These are phyloP conservation scores for Pestalotiopsis sp. DNA, from an alignment of 2,329 filamentous ascomycete species.

Conservation along the genomic window DNA sequence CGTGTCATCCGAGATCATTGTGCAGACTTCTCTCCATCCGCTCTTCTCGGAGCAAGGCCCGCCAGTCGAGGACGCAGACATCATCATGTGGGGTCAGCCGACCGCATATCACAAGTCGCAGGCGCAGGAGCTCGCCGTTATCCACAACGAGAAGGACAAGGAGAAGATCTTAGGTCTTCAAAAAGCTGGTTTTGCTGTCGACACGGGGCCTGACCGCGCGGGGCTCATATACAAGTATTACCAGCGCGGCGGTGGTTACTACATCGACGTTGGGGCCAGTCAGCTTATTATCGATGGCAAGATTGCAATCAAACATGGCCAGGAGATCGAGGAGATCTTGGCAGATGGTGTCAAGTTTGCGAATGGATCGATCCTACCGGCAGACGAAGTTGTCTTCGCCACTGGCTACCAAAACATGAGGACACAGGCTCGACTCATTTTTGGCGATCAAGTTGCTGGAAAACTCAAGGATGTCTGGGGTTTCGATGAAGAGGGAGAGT, in stretches of 20 bases:
- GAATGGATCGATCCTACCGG: conserved; percentile 52
- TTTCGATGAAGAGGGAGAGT: conserved; percentile 57
- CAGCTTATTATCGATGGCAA: conserved; percentile 58
- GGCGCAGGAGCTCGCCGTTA: conserved; percentile 48
- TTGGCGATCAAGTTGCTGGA: conserved; percentile 64
- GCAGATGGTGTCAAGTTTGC: conserved; percentile 42
- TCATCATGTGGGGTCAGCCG: conserved; percentile 61
- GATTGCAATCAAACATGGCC: conserved; percentile 55
- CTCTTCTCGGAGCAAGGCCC: conserved; percentile 56
- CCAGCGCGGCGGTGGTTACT: conserved; percentile 63
- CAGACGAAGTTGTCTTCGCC: conserved; percentile 60
- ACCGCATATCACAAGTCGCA: conserved; percentile 61
- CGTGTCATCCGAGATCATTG: conserved; percentile 50
- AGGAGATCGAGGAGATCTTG: conserved; percentile 49
- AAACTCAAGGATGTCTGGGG: conserved; percentile 64
- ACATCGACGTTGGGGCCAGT: conserved; percentile 58
- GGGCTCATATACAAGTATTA: conserved; percentile 63
- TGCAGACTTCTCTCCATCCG: conserved; percentile 54
- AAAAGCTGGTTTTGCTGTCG: conserved; percentile 59
- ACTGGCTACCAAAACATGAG: conserved; percentile 69
- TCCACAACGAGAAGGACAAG: conserved; percentile 37
- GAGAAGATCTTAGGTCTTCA: conserved; percentile 49
- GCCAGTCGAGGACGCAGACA: conserved; percentile 67
- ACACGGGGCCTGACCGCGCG: conserved; percentile 55
- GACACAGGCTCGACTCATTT: conserved; percentile 60